These are phyloP conservation scores for Mantamonas sphyraenae DNA, from an alignment of 78 protist genomes.

Conservation along the genomic window DNA sequence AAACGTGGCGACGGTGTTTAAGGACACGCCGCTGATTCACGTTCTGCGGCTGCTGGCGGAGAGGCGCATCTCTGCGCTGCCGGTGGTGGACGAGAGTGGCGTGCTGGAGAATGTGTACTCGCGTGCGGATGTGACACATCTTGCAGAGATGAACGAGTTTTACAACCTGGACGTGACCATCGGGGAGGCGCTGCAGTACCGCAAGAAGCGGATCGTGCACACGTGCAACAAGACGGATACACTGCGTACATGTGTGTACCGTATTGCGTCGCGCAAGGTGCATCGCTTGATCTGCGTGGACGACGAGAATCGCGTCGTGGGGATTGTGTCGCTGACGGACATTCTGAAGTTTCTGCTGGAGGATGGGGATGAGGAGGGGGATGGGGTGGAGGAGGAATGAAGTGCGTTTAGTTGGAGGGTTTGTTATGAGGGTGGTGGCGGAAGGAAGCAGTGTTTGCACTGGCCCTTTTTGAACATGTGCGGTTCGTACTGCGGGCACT, in stretches of 20 bases:
- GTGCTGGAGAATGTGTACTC: conserved; percentile 1
- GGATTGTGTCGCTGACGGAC: conserved; percentile 22
- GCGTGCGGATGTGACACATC: not conserved
- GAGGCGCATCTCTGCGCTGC: conserved; percentile 30
- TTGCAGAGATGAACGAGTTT: conserved; percentile 15
- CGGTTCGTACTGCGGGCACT: too few relatives aligned
- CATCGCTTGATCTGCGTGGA: conserved; percentile 28
- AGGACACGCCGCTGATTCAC: not conserved
- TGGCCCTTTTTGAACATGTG: too few relatives aligned
- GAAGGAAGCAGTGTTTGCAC: too few relatives aligned
- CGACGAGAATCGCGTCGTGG: not conserved
- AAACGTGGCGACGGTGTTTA: not conserved
- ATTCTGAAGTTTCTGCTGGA: not conserved
- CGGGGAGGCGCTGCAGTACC: conserved; percentile 3
- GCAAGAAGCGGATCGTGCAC: not conserved
- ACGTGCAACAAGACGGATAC: conserved; percentile 8
- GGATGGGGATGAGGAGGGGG: too few relatives aligned
- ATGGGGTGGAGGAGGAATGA: too few relatives aligned
- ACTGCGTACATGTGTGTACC: not conserved
- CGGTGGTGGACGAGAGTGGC: conserved; percentile 14
- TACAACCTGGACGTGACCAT: conserved; percentile 15
- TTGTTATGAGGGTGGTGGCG: too few relatives aligned
- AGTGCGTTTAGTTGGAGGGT: too few relatives aligned
- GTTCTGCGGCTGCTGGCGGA: conserved; percentile 8
- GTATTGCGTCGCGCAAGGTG: not conserved